Conservation (phyloP, 805 yeast genomes). For the Komagataella phaffii region DNA sequence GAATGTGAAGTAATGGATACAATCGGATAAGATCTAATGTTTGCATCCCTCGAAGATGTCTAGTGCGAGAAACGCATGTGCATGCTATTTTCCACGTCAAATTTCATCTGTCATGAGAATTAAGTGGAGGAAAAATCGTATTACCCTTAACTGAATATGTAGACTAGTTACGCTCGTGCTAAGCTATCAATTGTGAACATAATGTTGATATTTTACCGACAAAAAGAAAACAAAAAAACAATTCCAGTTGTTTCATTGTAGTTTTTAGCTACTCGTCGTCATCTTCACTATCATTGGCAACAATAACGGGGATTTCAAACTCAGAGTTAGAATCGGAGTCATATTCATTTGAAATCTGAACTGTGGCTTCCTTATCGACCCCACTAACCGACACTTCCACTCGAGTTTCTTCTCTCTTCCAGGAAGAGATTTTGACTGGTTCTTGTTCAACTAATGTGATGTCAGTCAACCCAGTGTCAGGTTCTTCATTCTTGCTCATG, state of each 20-base stretch:
- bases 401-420: not conserved
- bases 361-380: too few relatives aligned
- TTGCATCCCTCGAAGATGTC: not conserved
- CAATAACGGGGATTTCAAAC: slow-evolving; percentile 23
- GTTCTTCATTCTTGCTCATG: not conserved
- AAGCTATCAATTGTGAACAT: too few relatives aligned
- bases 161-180: not conserved
- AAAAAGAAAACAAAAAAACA: too few relatives aligned
- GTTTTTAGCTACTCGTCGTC: slow-evolving; percentile 7
- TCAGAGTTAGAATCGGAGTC: slow-evolving; percentile 11
- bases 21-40: too few relatives aligned
- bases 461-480: not conserved
- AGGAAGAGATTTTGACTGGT: not conserved
- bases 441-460: slow-evolving; percentile 1
- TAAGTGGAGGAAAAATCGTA: not conserved
- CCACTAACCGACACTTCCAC: not conserved
- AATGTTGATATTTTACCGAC: too few relatives aligned
- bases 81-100: too few relatives aligned
- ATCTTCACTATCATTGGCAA: slow-evolving; percentile 15
- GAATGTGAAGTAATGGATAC: too few relatives aligned
- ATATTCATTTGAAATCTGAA: not conserved
- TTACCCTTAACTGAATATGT: not conserved
- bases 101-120: too few relatives aligned
- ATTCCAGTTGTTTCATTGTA: not conserved
- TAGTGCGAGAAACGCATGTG: not conserved